Base-by-base conservation (phyloP, 306 rosid genomes). In the Lathyrus sativus region DNA sequence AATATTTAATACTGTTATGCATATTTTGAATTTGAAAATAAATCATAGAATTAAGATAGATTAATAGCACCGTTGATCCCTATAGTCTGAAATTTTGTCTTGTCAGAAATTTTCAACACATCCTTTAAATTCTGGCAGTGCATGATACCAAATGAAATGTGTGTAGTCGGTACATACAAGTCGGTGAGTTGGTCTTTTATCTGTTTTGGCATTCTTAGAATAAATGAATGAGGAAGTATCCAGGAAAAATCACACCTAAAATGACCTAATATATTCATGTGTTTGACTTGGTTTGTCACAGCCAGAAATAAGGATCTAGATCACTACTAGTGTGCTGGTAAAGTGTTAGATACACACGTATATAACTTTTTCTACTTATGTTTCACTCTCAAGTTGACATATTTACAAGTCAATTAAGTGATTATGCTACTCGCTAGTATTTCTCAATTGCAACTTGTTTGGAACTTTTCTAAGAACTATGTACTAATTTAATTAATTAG, bases 121-220 rank as follows among this genome's bases (percentile, higher is more conserved):
- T n/a, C 45, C 35, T 68, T 50, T 50, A 38, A 33, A 51, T 10
- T 76, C 15, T 17, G 38, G 11, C 26, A 72, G 22, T 38, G 64
- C 44, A 54, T 15, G 35, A 54, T 15, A 67, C 51, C 73, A 77
- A 66, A 59, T 44, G 51, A 41, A 50, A 50, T 78, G 11, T 56
- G 29, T 59, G 43, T 22, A 54, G 78, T 67, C 28, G 82, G 74
- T 72, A 50, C 62, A 78, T 1, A 33, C 71, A 78, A 78, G 82
- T 78, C 82, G 82, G 82, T 78, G 82, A 72, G 71, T 72, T 66
- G 51, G 82, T 78, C 82, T 41, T 60, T 48, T n/a, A 28, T 71
- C 57, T 29, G 56, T 45, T 71, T 24, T 58, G 74, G 65, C 56
- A 65, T n/a, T 71, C 44, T n/a, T 3, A 58, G 65, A 66, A 28